These are phyloP conservation scores for Pulveroboletus ravenelii DNA, from an alignment of 768 basidiomycete species.

Conservation along the genomic window DNA sequence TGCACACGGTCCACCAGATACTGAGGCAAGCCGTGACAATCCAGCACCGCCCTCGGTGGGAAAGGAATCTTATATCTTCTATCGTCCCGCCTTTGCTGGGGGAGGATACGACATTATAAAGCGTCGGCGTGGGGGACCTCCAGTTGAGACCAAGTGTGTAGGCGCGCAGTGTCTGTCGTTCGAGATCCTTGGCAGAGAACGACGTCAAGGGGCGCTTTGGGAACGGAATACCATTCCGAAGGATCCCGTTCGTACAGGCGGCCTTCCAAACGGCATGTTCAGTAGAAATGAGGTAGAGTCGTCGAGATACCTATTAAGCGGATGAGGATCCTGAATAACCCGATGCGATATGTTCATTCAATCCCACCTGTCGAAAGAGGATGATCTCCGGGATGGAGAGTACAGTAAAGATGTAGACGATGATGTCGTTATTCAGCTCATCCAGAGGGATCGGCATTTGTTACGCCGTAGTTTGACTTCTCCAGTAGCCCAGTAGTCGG, in stretches of 20 bases:
- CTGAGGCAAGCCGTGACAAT: constrained; percentile 52
- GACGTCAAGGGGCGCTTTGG: constrained; percentile 33
- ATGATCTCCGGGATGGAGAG: constrained; percentile 41
- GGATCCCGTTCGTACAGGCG: constrained; percentile 41
- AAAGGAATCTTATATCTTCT: constrained; percentile 51
- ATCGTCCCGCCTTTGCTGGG: constrained; percentile 39
- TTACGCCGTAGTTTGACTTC: neutral
- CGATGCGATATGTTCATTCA: neutral
- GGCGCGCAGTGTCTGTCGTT: constrained; percentile 40
- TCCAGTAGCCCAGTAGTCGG: neutral
- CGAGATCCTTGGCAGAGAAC: constrained; percentile 41
- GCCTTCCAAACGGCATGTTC: constrained; percentile 56
- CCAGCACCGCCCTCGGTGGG: constrained; percentile 39
- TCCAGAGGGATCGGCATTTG: constrained; percentile 20
- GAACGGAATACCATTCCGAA: constrained; percentile 48
- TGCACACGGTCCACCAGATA: constrained; percentile 55
- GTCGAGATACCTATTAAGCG: constrained; percentile 44
- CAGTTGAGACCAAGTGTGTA: constrained; percentile 48
- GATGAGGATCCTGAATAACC: neutral
- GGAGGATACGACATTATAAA: constrained; percentile 17
- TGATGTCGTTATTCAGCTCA: constrained; percentile 35
- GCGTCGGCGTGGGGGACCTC: constrained; percentile 27
- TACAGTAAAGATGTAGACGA: constrained; percentile 33
- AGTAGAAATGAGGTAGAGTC: constrained; percentile 40
- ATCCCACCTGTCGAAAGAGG: constrained; percentile 38